Percentiles rank a stretch among this genome's conserved stretches.
phyloP scores from a whole-genome alignment of 2,329 filamentous ascomycete genomes.

The Fusarium sp. region DNA sequence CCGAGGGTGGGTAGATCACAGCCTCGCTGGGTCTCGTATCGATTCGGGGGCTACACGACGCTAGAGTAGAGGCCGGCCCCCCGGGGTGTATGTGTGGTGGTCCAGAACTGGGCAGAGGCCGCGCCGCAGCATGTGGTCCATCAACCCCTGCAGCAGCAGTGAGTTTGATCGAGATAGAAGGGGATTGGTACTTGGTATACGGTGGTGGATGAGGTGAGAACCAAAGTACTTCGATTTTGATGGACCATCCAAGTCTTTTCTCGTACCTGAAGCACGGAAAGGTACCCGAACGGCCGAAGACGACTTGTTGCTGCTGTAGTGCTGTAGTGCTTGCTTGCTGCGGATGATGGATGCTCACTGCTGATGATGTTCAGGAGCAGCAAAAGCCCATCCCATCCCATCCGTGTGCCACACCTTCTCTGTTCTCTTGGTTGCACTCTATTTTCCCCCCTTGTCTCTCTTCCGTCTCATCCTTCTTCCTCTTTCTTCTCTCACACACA shows the following conservation, averaged over 20 bases:
- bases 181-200: background rate
- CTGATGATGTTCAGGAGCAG: background rate
- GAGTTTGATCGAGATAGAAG: constrained; percentile 10
- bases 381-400: background rate
- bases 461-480: background rate
- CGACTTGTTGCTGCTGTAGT: background rate
- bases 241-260: background rate
- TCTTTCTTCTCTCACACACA: background rate
- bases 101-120: constrained; percentile 2
- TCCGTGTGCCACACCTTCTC: background rate
- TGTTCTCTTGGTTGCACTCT: constrained; percentile 6
- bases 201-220: background rate
- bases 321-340: background rate
- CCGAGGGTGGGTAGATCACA: constrained; percentile 23
- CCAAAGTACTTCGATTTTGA: background rate
- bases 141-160: background rate
- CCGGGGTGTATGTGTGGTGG: background rate
- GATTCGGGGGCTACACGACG: constrained; percentile 20
- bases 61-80: background rate
- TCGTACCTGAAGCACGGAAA: constrained; percentile 4
- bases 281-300: background rate
- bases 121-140: background rate
- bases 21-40: constrained; percentile 32
- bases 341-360: background rate
- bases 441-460: constrained; percentile 1